Percentiles rank a stretch among this genome's conserved stretches.
Evolutionary conservation across 306 rosid genomes (phyloP).

Genomic region (Cucurbita argyrosperma): DNA sequence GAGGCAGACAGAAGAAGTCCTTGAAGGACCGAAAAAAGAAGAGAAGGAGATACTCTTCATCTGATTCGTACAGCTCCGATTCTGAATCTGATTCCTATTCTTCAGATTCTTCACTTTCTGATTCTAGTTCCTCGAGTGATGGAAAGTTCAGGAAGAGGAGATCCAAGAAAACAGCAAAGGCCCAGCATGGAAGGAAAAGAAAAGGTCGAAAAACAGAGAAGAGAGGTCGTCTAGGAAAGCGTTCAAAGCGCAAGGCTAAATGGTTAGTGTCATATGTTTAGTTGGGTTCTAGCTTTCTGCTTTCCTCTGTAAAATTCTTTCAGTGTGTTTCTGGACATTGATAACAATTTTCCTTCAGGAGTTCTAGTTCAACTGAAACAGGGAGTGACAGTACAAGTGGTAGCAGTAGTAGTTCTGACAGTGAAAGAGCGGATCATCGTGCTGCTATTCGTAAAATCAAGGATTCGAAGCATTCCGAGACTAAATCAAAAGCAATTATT

Average conservation of each 20-base stretch:
- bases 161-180: constrained; percentile 31
- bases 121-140: constrained; percentile 58
- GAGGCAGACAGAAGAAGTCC: constrained; percentile 36
- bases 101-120: constrained; percentile 52
- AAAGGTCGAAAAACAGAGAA: constrained; percentile 37
- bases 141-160: constrained; percentile 55
- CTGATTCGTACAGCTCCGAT: constrained; percentile 57
- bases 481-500: constrained; percentile 22
- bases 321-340: constrained; percentile 13
- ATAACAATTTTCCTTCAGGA: constrained; percentile 28
- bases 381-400: constrained; percentile 42
- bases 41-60: constrained; percentile 55
- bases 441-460: constrained; percentile 22
- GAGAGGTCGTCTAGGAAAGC: constrained; percentile 39
- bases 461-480: constrained; percentile 19
- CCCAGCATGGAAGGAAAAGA: constrained; percentile 46
- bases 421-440: constrained; percentile 22
- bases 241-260: constrained; percentile 44
- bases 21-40: constrained; percentile 40
- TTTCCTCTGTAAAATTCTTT: constrained; percentile 4
- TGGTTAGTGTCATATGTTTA: constrained; percentile 26
- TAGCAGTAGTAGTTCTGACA: constrained; percentile 48
- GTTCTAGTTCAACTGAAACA: constrained; percentile 49
- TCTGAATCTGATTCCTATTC: constrained; percentile 32
- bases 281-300: neutral